A percentile compares a stretch with the other conserved stretches of the same genome.
Conservation (phyloP, 306 rosid species). For the Pachyrhizus erosus region DNA sequence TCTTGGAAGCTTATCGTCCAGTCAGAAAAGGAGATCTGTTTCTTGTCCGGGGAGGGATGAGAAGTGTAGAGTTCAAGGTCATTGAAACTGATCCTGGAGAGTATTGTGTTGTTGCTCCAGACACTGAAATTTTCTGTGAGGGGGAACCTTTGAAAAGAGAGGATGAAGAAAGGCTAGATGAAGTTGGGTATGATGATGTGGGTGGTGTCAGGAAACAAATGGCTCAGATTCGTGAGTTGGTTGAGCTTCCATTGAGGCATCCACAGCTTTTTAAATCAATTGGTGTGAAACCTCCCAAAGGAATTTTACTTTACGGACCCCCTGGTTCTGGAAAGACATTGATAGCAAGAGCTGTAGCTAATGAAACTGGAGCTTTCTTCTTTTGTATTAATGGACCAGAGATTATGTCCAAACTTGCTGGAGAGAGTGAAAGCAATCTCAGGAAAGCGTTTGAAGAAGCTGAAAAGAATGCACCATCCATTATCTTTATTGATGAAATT, state of each 20-base stretch:
- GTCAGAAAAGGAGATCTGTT: slow-evolving; percentile 75
- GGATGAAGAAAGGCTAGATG: slow-evolving; percentile 70
- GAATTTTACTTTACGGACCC: slow-evolving; percentile 74
- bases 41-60: slow-evolving; percentile 73
- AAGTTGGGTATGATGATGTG: slow-evolving; percentile 74
- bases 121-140: slow-evolving; percentile 69
- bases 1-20: slow-evolving; percentile 73
- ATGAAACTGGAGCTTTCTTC: slow-evolving; percentile 78
- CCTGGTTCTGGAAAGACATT: slow-evolving; percentile 74
- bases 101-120: slow-evolving; percentile 72
- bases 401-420: slow-evolving; percentile 75
- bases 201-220: slow-evolving; percentile 78
- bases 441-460: slow-evolving; percentile 78
- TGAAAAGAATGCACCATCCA: slow-evolving; percentile 73
- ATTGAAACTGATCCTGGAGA: slow-evolving; percentile 71
- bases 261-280: slow-evolving; percentile 73
- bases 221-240: slow-evolving; percentile 78
- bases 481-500: slow-evolving; percentile 73
- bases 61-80: slow-evolving; percentile 80
- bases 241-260: slow-evolving; percentile 72
- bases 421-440: slow-evolving; percentile 79
- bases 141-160: slow-evolving; percentile 75
- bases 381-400: slow-evolving; percentile 71
- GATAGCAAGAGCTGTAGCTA: slow-evolving; percentile 72
- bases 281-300: slow-evolving; percentile 78